These are phyloP conservation scores for Tolypocladium tropicale DNA, from an alignment of 2,329 filamentous ascomycete genomes.

Conservation along the genomic window DNA sequence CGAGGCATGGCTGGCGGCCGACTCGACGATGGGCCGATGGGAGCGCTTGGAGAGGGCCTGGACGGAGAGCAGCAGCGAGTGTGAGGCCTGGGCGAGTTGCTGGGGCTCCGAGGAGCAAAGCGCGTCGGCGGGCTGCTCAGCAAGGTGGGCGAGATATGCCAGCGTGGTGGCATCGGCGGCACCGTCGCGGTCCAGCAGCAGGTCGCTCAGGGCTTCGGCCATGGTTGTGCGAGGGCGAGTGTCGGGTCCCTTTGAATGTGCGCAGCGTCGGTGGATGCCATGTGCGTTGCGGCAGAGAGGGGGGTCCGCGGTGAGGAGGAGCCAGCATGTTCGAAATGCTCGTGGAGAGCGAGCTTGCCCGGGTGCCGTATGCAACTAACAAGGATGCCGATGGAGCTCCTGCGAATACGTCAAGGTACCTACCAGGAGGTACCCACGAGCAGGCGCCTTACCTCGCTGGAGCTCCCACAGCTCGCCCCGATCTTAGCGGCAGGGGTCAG, in stretches of 20 bases:
- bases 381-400: no score
- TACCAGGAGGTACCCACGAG: no score
- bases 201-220: constrained; percentile 25
- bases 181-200: constrained; percentile 21
- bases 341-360: no score
- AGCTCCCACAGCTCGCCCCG: no score
- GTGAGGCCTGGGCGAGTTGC: constrained; percentile 67
- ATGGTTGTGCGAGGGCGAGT: constrained; percentile 11
- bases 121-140: constrained; percentile 63
- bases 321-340: no score
- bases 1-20: constrained; percentile 66
- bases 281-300: neutral
- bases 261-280: neutral
- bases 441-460: no score
- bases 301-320: neutral
- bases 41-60: constrained; percentile 86
- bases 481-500: neutral
- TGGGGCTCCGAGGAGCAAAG: constrained; percentile 68
- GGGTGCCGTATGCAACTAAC: neutral
- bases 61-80: constrained; percentile 71
- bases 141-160: constrained; percentile 67
- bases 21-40: constrained; percentile 73
- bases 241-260: neutral
- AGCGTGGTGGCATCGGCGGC: constrained; percentile 42
- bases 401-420: no score